A percentile compares a stretch with the other conserved stretches of the same genome.
Evolutionary conservation across 1,284 basidiomycete species (phyloP).

Genomic region (Xerocomus minutiporus): DNA sequence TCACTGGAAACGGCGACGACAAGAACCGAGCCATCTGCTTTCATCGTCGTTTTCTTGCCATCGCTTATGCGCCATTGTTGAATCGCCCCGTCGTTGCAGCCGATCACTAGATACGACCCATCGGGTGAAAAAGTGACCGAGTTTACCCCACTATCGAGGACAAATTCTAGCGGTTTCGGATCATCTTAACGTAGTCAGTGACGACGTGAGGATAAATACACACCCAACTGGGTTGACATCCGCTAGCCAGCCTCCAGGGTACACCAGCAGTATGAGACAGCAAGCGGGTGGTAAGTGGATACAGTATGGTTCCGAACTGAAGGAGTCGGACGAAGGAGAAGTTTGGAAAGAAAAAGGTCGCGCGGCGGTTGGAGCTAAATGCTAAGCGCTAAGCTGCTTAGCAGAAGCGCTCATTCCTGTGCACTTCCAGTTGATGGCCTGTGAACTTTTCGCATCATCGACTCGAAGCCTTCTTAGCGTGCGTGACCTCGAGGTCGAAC

Average conservation of each 20-base stretch:
- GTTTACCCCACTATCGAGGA: conserved; percentile 4
- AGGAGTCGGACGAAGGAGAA: no score
- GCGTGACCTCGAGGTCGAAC: no score
- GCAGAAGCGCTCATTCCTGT: no score
- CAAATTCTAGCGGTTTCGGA: conserved; percentile 10
- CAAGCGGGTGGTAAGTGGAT: no score
- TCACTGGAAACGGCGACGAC: conserved; percentile 16
- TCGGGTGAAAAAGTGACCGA: conserved; percentile 19
- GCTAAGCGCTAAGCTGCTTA: no score
- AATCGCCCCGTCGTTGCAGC: conserved; percentile 13
- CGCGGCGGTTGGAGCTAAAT: no score
- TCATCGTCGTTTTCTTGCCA: conserved; percentile 12
- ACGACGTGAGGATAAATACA: neutral
- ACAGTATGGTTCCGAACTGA: no score
- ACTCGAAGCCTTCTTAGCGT: no score
- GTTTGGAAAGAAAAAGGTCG: no score
- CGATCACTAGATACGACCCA: conserved; percentile 12
- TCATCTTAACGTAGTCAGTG: conserved; percentile 1
- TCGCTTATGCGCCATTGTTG: conserved; percentile 17
- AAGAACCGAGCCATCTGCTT: conserved; percentile 5
- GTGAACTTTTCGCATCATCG: no score
- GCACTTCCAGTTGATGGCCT: no score
- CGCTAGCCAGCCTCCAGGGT: neutral
- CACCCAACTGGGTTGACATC: conserved; percentile 7
- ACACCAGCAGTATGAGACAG: no score